A percentile compares a stretch with the other conserved stretches of the same genome.
These are phyloP conservation scores for Rosa hybrid DNA, from an alignment of 331 rosid species.

Conservation along the genomic window DNA sequence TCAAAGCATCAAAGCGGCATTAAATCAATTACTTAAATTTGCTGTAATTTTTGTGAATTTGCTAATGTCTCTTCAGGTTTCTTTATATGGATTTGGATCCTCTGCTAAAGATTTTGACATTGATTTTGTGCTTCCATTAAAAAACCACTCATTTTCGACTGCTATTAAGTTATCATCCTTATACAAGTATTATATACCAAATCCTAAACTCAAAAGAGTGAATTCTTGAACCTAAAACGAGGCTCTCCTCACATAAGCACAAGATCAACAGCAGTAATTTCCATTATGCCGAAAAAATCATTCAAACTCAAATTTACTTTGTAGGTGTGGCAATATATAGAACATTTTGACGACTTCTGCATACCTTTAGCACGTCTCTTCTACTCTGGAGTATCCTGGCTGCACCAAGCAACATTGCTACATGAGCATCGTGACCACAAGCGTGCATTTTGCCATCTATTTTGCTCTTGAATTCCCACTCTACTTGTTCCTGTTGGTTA, in stretches of 20 bases:
- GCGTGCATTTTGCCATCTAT: conserved; percentile 32
- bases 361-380: conserved; percentile 15
- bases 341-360: neutral
- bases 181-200: neutral
- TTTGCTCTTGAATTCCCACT: conserved; percentile 36
- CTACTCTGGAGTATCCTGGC: conserved; percentile 26
- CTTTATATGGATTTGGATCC: neutral
- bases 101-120: neutral
- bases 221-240: neutral
- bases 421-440: conserved; percentile 36
- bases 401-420: conserved; percentile 35
- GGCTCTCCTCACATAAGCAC: neutral
- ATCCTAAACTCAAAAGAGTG: neutral
- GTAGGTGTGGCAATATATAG: neutral
- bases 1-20: neutral
- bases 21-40: neutral
- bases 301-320: neutral
- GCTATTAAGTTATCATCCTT: neutral
- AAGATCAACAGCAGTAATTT: neutral
- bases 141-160: neutral
- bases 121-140: neutral
- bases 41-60: neutral
- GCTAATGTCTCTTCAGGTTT: neutral
- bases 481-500: conserved; percentile 25
- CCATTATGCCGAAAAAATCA: too few relatives aligned